Percentiles rank a stretch among this genome's conserved stretches.
These are phyloP conservation scores for Forsythia suspensa DNA, from an alignment of 257 asterid species.

Conservation along the genomic window DNA sequence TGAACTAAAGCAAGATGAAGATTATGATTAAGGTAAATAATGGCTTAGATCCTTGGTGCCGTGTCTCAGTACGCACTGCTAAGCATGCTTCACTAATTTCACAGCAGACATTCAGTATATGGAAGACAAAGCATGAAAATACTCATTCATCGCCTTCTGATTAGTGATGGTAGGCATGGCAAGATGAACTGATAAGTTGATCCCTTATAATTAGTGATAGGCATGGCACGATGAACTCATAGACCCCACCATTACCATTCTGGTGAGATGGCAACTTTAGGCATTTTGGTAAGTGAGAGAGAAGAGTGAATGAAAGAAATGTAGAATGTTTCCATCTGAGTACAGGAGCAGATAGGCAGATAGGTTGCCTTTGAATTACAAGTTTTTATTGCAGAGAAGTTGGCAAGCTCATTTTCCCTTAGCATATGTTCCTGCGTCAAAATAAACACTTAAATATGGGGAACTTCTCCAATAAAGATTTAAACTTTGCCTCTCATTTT, in stretches of 20 bases:
- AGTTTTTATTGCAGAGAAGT: conserved; percentile 59
- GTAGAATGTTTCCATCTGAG: conserved; percentile 66
- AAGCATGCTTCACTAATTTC: conserved; percentile 87
- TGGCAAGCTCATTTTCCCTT: conserved; percentile 65
- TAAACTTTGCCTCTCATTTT: conserved; percentile 22
- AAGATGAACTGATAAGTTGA: conserved; percentile 59
- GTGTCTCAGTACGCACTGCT: conserved; percentile 61
- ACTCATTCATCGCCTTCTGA: conserved; percentile 60
- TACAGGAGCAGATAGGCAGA: conserved; percentile 67
- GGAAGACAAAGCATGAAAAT: conserved; percentile 78
- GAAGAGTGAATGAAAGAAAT: conserved; percentile 51
- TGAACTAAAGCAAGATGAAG: conserved; percentile 60
- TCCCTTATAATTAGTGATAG: conserved; percentile 33
- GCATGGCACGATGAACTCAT: conserved; percentile 33
- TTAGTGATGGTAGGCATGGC: conserved; percentile 64
- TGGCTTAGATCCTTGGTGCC: conserved; percentile 55
- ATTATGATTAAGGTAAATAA: conserved; percentile 56
- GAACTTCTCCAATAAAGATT: conserved; percentile 31
- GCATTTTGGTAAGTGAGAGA: conserved; percentile 40
- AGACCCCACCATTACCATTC: conserved; percentile 58
- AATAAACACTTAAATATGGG: conserved; percentile 67
- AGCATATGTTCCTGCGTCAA: conserved; percentile 81
- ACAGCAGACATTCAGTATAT: conserved; percentile 68
- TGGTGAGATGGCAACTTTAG: conserved; percentile 56
- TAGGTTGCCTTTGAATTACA: conserved; percentile 68